Conservation (phyloP, 2,329 filamentous ascomycete genomes). For the Ophiocordyceps camponoti-floridani region DNA sequence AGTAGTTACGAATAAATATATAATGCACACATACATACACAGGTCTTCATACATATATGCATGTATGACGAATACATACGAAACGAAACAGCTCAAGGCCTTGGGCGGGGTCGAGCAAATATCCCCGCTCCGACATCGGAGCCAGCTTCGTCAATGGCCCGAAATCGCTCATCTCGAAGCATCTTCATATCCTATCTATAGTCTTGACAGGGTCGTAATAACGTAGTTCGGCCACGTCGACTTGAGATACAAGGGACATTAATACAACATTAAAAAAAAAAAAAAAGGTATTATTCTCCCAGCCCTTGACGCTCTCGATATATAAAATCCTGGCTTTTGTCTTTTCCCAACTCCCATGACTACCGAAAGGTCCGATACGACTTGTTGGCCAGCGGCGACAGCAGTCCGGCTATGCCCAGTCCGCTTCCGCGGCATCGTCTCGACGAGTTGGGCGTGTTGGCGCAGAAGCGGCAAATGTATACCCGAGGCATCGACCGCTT, state of each 20-base stretch:
- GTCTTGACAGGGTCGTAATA: too few relatives aligned
- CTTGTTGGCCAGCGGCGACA: constrained; percentile 23
- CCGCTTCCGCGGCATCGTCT: constrained; percentile 22
- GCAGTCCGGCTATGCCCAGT: constrained; percentile 10
- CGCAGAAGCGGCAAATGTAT: constrained; percentile 47
- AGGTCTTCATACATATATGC: too few relatives aligned
- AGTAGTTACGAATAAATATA: too few relatives aligned
- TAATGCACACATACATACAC: too few relatives aligned
- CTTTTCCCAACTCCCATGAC: background rate
- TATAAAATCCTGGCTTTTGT: background rate
- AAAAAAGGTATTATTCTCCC: background rate
- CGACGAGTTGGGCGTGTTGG: constrained; percentile 37
- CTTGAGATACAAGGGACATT: too few relatives aligned
- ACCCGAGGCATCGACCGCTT: constrained; percentile 37
- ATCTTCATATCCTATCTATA: too few relatives aligned
- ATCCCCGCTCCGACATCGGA: constrained; percentile 21
- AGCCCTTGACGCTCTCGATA: background rate
- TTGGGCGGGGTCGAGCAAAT: background rate
- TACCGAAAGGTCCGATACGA: constrained; percentile 24
- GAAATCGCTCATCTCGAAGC: too few relatives aligned
- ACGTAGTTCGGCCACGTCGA: too few relatives aligned
- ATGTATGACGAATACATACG: too few relatives aligned
- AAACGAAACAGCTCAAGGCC: too few relatives aligned
- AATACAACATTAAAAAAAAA: background rate
- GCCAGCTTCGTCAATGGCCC: constrained; percentile 1